Conservation (phyloP, 2,329 filamentous ascomycete species). For the Dactylellina leptospora region DNA sequence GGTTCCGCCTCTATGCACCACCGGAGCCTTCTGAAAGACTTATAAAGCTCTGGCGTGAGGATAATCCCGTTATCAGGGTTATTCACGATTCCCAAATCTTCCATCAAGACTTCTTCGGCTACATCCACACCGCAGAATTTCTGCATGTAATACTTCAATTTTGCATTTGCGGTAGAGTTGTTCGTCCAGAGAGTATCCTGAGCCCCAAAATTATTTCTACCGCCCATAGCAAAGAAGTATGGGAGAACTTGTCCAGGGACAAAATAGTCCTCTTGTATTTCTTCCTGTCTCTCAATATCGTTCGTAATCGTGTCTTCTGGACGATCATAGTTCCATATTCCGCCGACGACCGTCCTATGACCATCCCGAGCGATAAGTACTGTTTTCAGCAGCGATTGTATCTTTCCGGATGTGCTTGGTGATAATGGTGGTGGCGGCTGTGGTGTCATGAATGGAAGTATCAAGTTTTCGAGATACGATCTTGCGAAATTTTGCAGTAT, state of each 20-base stretch:
- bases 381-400: slow-evolving; percentile 16
- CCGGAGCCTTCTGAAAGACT: slow-evolving; percentile 22
- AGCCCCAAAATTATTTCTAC: slow-evolving; percentile 3
- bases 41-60: slow-evolving; percentile 21
- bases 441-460: slow-evolving; percentile 45
- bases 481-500: slow-evolving; percentile 15
- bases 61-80: slow-evolving; percentile 24
- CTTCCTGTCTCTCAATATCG: slow-evolving; percentile 36
- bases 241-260: slow-evolving; percentile 31
- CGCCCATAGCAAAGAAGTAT: slow-evolving; percentile 21
- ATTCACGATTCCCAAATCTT: slow-evolving; percentile 29
- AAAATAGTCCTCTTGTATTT: slow-evolving; percentile 38
- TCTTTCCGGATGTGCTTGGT: slow-evolving; percentile 7
- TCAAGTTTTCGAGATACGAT: slow-evolving; percentile 38
- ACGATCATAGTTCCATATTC: slow-evolving; percentile 40
- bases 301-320: slow-evolving; percentile 16
- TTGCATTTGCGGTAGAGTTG: slow-evolving; percentile 17
- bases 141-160: slow-evolving; percentile 45
- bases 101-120: slow-evolving; percentile 24
- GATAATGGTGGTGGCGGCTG: slow-evolving; percentile 29
- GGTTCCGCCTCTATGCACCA: slow-evolving; percentile 50
- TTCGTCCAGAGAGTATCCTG: slow-evolving; percentile 3
- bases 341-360: slow-evolving; percentile 37
- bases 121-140: slow-evolving; percentile 28
- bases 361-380: slow-evolving; percentile 28